A percentile compares a stretch with the other conserved stretches of the same genome.
phyloP scores from a whole-genome alignment of 495 filamentous ascomycete genomes.

The Xylaria palmicola region DNA sequence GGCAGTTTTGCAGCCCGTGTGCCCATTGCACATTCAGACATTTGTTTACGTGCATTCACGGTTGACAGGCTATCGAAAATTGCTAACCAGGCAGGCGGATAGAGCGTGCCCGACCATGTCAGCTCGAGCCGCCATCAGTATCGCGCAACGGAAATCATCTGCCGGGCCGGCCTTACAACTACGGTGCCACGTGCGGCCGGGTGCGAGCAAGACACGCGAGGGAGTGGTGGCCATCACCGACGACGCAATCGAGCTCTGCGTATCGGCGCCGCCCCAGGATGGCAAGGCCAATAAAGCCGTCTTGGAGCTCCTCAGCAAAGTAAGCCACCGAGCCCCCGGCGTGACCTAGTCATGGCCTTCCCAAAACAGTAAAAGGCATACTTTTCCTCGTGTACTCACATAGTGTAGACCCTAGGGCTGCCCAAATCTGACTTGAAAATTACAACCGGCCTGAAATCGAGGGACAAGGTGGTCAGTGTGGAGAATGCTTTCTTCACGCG shows the following conservation, averaged over 20 bases:
- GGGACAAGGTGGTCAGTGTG: constrained; percentile 58
- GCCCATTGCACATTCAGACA: background rate
- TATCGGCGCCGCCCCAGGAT: constrained; percentile 60
- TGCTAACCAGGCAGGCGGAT: background rate
- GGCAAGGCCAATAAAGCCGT: constrained; percentile 69
- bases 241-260: constrained; percentile 59
- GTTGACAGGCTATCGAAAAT: background rate
- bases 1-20: too few species aligned
- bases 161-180: constrained; percentile 44
- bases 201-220: constrained; percentile 59
- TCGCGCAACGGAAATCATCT: constrained; percentile 34
- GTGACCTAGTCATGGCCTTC: too few species aligned
- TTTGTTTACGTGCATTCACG: background rate
- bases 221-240: constrained; percentile 55
- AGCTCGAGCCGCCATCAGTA: constrained; percentile 25
- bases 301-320: constrained; percentile 57
- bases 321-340: too few species aligned
- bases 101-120: constrained; percentile 18
- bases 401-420: constrained; percentile 51
- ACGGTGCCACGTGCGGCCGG: constrained; percentile 64
- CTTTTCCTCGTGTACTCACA: background rate
- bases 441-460: constrained; percentile 60
- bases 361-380: too few species aligned
- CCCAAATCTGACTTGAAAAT: constrained; percentile 65
- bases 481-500: constrained; percentile 23